Evolutionary conservation across 345 rosid genomes (phyloP).

Genomic region (Murraya koenigii): DNA sequence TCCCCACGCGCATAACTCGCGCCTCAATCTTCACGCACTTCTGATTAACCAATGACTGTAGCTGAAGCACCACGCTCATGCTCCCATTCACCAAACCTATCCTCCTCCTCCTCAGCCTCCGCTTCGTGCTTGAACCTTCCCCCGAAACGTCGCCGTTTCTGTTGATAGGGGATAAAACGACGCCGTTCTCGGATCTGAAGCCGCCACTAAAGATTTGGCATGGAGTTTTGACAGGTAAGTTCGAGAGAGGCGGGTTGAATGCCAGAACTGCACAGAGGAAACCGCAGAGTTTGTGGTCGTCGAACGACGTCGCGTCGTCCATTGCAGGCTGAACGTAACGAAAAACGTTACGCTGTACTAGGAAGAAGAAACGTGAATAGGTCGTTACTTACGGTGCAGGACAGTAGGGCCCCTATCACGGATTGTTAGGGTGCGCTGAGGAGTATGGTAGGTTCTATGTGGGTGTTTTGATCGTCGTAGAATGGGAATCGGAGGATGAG

Average conservation of each 20-base stretch:
- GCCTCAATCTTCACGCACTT: constrained; percentile 55
- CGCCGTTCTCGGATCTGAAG: constrained; percentile 47
- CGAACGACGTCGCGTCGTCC: constrained; percentile 4
- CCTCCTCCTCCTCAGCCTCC: constrained; percentile 40
- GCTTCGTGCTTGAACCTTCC: background rate
- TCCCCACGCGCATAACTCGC: constrained; percentile 42
- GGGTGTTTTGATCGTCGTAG: background rate
- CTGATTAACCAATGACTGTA: constrained; percentile 51
- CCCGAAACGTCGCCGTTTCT: background rate
- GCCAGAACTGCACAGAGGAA: constrained; percentile 59
- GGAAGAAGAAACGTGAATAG: background rate
- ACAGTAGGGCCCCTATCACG: background rate
- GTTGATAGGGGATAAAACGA: constrained; percentile 33
- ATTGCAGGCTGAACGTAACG: background rate
- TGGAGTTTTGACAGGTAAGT: constrained; percentile 29
- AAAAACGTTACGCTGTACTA: background rate
- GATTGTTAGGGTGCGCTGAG: background rate
- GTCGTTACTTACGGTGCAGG: background rate
- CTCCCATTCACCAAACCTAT: constrained; percentile 82
- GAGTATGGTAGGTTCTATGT: background rate
- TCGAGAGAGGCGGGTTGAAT: constrained; percentile 20
- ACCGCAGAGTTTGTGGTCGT: constrained; percentile 71
- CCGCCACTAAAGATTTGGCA: constrained; percentile 50
- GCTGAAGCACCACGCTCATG: constrained; percentile 64
- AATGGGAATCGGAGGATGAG: background rate